Conservation (phyloP, 208 protist species). For the Tritrichomonas musculus region DNA sequence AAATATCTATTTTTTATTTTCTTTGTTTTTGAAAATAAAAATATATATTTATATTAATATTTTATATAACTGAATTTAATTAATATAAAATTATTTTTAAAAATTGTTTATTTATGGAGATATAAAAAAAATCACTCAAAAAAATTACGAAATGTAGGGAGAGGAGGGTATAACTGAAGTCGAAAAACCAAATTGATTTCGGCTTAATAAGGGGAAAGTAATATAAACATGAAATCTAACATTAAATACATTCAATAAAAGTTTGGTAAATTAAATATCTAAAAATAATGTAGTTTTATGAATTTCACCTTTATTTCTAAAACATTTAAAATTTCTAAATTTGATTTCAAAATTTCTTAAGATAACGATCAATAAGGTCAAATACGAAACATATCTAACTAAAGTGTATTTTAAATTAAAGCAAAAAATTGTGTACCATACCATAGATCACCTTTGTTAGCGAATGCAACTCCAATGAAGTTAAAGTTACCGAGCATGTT, state of each 20-base stretch:
- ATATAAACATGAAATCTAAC: no score
- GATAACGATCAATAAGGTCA: not conserved
- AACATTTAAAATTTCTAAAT: not conserved
- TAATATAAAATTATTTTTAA: not conserved
- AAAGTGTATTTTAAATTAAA: not conserved
- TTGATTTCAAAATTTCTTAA: not conserved
- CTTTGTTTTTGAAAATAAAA: no score
- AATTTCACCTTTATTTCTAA: not conserved
- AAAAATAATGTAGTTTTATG: not conserved
- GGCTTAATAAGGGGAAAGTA: no score
- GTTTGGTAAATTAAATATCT: no score
- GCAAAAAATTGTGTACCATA: conserved; percentile 24
- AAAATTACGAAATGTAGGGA: no score
- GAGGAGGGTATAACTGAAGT: no score
- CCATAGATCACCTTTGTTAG: not conserved
- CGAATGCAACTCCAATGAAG: not conserved
- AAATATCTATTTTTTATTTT: no score
- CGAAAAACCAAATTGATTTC: no score
- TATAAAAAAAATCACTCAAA: no score
- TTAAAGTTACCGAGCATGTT: not conserved
- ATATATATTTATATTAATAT: no score
- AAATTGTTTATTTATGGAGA: not conserved
- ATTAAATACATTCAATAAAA: no score
- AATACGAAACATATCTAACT: not conserved
- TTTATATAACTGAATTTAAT: no score